Evolutionary conservation across 371 early-diverging fungal genomes (phyloP).

Genomic region (Chytridium lagenaria): DNA sequence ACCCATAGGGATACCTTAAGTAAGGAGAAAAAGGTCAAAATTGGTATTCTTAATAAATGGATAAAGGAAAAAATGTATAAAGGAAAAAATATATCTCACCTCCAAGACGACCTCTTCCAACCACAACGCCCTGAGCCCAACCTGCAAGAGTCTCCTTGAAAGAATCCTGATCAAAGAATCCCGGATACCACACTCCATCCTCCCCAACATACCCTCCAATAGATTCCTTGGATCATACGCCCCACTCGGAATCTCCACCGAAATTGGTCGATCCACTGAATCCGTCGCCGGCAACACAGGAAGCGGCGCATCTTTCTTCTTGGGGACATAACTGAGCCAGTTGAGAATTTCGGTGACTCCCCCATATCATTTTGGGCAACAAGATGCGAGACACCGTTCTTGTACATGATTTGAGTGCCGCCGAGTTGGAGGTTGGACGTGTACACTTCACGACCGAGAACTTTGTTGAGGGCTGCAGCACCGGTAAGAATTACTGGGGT

Average conservation of each 20-base stretch:
- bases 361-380: slow-evolving; percentile 94
- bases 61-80: background rate
- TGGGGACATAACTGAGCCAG: slow-evolving; percentile 95
- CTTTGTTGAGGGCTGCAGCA: slow-evolving; percentile 97
- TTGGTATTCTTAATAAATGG: no score
- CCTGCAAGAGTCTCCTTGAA: slow-evolving; percentile 85
- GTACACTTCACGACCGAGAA: slow-evolving; percentile 97
- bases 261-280: slow-evolving; percentile 49
- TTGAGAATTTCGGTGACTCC: slow-evolving; percentile 91
- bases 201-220: slow-evolving; percentile 81
- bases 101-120: slow-evolving; percentile 94
- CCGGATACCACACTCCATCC: slow-evolving; percentile 75
- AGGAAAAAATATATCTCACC: slow-evolving; percentile 54
- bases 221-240: slow-evolving; percentile 91
- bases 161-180: slow-evolving; percentile 62
- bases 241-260: slow-evolving; percentile 48
- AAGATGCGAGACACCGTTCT: slow-evolving; percentile 97
- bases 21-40: slow-evolving; percentile 15
- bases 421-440: slow-evolving; percentile 98
- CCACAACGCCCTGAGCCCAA: slow-evolving; percentile 88
- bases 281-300: slow-evolving; percentile 53
- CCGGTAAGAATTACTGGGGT: slow-evolving; percentile 99
- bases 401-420: slow-evolving; percentile 98
- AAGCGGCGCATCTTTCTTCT: slow-evolving; percentile 60
- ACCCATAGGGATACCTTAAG: slow-evolving; percentile 84